These are phyloP conservation scores for Ascochyta koolunga DNA, from an alignment of 2,329 filamentous ascomycete species.

Conservation along the genomic window DNA sequence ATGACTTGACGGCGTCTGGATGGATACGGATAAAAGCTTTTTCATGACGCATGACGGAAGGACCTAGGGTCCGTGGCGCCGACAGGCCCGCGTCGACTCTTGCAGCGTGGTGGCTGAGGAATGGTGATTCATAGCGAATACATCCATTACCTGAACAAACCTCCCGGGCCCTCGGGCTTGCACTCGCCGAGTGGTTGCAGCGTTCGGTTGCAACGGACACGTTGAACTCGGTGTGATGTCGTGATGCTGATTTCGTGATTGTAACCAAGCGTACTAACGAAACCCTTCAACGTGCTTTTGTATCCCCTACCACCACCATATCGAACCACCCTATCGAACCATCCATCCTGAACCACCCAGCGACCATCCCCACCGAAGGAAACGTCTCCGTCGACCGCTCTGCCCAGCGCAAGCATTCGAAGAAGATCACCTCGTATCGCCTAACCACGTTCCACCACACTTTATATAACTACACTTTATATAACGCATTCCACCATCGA, in stretches of 20 bases:
- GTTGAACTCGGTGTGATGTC: neutral
- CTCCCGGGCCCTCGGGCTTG: slow-evolving; percentile 21
- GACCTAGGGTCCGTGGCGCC: slow-evolving; percentile 37
- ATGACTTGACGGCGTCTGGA: slow-evolving; percentile 37
- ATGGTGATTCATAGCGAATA: slow-evolving; percentile 52
- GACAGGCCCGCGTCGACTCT: slow-evolving; percentile 37
- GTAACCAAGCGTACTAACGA: too few species aligned
- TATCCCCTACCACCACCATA: too few species aligned
- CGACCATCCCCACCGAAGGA: too few species aligned
- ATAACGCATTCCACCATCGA: too few species aligned
- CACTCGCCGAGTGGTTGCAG: slow-evolving; percentile 7
- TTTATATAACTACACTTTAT: too few species aligned
- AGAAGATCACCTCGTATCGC: neutral
- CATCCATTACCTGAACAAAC: slow-evolving; percentile 60
- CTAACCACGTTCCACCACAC: neutral
- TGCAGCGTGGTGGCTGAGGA: slow-evolving; percentile 62
- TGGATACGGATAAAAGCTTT: slow-evolving; percentile 27
- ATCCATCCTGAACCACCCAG: too few species aligned
- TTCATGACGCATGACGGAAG: slow-evolving; percentile 23
- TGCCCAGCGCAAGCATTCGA: slow-evolving; percentile 1
- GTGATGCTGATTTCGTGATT: neutral
- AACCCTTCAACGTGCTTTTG: too few species aligned
- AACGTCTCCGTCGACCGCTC: slow-evolving; percentile 1
- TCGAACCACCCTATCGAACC: too few species aligned
- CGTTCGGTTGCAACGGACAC: neutral